Evolutionary conservation across 352 stramenopile species (phyloP), one percentile per base, ranked within the genome.

Genomic region (Globisporangium polare): DNA sequence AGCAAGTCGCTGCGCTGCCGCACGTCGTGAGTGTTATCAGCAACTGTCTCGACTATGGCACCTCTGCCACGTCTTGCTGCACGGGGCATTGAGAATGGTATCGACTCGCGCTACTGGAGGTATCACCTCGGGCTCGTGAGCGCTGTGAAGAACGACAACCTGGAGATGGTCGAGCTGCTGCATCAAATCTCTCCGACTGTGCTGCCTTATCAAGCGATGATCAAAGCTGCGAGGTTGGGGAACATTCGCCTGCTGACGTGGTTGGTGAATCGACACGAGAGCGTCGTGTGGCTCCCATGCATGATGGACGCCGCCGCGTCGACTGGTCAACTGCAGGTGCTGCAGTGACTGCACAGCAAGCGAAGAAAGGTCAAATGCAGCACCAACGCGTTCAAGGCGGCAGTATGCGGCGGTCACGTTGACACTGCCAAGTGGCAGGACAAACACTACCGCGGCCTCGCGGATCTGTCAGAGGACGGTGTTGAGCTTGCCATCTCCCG

Each of bases 71-170:
- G 45, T 8, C 45, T 52, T n/a, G 3, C 5, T 24, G 22, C 22
- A 12, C 37, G 37, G 1, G 37, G 37, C 10, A 18, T 42, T n/a
- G 2, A 9, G 13, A 42, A 0, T 3, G 37, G 13, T n/a, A 5
- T 37, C 15, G 24, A 53, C 6, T 15, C 24, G 46, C 27, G 37
- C 46, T 35, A 53, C 46, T 53, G 46, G 46, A 20, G 3, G 6
- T 35, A 26, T 6, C 17, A 26, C 46, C 3, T 20, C 8, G 46
- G 22, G 2, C 46, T 53, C 5, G 46, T 37, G 2, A 15, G 9
- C 2, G 24, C 46, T 53, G 51, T 57, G 9, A 45, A 57, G 31
- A 20, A 33, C 31, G n/a, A 57, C 33, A 57, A 35, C 51, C 6
- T 35, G 1, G 10, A 31, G 31, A 57, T 57, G 51, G 22, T 57